These are phyloP conservation scores for Speleostelium caveatum DNA, from an alignment of 78 protist species.

Conservation along the genomic window DNA sequence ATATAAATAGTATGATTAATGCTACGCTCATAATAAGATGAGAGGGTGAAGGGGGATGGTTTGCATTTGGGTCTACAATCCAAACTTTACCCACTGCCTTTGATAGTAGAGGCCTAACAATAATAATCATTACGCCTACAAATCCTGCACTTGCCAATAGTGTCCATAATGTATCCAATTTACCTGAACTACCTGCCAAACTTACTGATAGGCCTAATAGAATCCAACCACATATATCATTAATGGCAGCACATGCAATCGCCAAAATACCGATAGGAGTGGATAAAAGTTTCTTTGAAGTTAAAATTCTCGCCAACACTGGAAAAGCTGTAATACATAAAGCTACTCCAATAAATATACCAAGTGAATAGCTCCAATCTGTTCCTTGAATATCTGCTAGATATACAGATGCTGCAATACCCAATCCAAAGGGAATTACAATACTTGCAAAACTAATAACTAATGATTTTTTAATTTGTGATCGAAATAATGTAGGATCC, in stretches of 20 bases:
- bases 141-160: slow-evolving; percentile 21
- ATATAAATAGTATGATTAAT: slow-evolving; percentile 5
- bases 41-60: slow-evolving; percentile 48
- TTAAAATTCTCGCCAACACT: slow-evolving; percentile 70
- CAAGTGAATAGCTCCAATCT: slow-evolving; percentile 52
- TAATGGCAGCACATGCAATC: slow-evolving; percentile 76
- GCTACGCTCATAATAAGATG: slow-evolving; percentile 28
- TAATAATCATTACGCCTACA: slow-evolving; percentile 29
- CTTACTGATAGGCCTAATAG: slow-evolving; percentile 59
- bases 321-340: slow-evolving; percentile 85
- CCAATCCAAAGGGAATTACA: slow-evolving; percentile 81
- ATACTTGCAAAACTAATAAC: slow-evolving; percentile 43
- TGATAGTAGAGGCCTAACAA: slow-evolving; percentile 25
- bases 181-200: slow-evolving; percentile 38
- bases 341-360: slow-evolving; percentile 78
- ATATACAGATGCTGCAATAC: slow-evolving; percentile 60
- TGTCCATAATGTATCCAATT: slow-evolving; percentile 65
- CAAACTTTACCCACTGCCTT: neutral
- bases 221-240: slow-evolving; percentile 81
- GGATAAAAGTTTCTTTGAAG: slow-evolving; percentile 44
- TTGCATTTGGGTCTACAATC: slow-evolving; percentile 13
- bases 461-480: slow-evolving; percentile 43
- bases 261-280: slow-evolving; percentile 70
- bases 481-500: slow-evolving; percentile 71
- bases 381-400: slow-evolving; percentile 53